phyloP scores from a whole-genome alignment of 768 basidiomycete species.

The Hericium erinaceus region DNA sequence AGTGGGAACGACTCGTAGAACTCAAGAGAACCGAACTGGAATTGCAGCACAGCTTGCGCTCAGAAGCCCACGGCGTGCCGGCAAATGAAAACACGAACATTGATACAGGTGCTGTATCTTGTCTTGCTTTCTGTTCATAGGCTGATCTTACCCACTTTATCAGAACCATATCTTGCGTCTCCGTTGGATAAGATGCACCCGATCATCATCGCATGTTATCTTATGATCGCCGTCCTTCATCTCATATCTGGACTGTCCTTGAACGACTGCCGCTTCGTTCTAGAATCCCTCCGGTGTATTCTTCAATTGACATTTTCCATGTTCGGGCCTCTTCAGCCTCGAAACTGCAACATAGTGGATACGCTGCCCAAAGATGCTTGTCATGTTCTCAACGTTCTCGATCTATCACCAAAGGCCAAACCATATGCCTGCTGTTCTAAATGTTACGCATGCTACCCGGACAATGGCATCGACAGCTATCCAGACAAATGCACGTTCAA shows the following conservation, averaged over 20 bases:
- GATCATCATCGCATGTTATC: background rate
- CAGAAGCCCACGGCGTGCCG: background rate
- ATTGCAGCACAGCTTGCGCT: background rate
- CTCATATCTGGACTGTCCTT: background rate
- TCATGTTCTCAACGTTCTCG: background rate
- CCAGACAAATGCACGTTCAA: background rate
- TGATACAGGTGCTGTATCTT: background rate
- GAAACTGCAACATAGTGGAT: background rate
- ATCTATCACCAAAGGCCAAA: background rate
- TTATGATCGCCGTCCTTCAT: background rate
- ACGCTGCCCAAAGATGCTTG: background rate
- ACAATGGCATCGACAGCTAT: slow-evolving; percentile 1
- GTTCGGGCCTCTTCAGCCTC: background rate
- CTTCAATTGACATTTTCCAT: background rate
- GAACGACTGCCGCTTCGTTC: background rate
- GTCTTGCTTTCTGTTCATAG: background rate
- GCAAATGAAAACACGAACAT: background rate
- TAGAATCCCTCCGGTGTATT: background rate
- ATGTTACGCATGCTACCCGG: slow-evolving; percentile 3
- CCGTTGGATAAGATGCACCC: background rate
- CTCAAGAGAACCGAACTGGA: background rate
- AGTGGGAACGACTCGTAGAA: background rate
- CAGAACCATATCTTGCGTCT: background rate
- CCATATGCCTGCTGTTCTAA: slow-evolving; percentile 1
- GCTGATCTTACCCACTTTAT: background rate